These are phyloP conservation scores for Fusarium gaditjirri DNA, from an alignment of 2,329 filamentous ascomycete genomes.

Conservation along the genomic window DNA sequence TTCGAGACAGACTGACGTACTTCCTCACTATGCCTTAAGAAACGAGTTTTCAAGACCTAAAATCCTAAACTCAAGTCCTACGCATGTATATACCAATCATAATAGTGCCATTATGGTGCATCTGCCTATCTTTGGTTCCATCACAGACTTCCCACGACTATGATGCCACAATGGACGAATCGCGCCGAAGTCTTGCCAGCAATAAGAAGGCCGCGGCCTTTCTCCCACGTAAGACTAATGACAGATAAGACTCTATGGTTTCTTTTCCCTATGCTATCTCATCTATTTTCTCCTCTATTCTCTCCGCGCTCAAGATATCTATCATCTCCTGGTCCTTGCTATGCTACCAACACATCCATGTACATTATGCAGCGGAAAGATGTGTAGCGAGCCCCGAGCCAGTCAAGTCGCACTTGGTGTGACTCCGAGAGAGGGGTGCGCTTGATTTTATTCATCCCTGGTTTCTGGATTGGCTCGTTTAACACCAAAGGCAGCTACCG, in stretches of 20 bases:
- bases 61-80: background rate
- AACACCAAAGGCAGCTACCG: background rate
- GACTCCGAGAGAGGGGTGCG: background rate
- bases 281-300: background rate
- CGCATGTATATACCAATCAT: background rate
- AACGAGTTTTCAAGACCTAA: fast-evolving
- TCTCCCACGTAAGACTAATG: background rate
- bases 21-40: background rate
- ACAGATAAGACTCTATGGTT: background rate
- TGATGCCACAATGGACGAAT: background rate
- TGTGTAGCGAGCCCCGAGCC: fast-evolving
- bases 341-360: background rate
- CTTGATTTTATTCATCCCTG: background rate
- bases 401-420: background rate
- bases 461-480: background rate
- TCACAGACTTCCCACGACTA: background rate
- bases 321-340: too few relatives aligned
- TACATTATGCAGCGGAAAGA: background rate
- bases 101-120: background rate
- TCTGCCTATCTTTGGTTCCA: background rate
- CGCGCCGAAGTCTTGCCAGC: fast-evolving
- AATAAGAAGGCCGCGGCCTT: fast-evolving
- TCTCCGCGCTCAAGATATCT: background rate
- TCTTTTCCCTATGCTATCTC: background rate
- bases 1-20: background rate